These are phyloP conservation scores for Globisporangium sylvaticum DNA, from an alignment of 352 stramenopile genomes.

Conservation along the genomic window DNA sequence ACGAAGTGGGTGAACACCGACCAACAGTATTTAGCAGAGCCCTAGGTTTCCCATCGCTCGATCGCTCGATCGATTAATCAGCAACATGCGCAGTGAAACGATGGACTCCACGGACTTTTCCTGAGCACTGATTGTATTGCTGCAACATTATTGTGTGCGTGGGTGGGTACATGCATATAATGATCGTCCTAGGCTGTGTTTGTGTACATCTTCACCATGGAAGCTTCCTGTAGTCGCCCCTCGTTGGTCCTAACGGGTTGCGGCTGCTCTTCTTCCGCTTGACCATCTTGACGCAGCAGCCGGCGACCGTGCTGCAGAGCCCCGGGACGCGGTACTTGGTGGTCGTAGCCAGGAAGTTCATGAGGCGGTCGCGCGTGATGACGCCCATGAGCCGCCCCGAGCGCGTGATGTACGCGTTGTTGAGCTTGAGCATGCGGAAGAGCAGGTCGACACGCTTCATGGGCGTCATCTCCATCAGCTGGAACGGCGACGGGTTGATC, in stretches of 20 bases:
- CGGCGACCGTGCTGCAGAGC: conserved; percentile 36
- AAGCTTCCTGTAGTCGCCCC: conserved; percentile 8
- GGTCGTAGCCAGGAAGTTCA: conserved; percentile 75
- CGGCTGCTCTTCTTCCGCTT: conserved; percentile 2
- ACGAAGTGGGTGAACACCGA: too few relatives aligned
- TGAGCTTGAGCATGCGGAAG: conserved; percentile 89
- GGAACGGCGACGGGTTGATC: conserved; percentile 74
- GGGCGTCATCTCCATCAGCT: conserved; percentile 81
- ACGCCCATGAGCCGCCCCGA: conserved; percentile 73
- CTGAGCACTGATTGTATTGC: too few relatives aligned
- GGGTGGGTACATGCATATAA: too few relatives aligned
- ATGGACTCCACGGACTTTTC: too few relatives aligned
- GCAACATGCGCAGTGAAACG: too few relatives aligned
- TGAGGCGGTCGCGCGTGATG: conserved; percentile 74
- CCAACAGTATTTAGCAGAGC: neutral
- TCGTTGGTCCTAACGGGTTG: neutral
- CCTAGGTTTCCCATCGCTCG: too few relatives aligned
- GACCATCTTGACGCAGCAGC: conserved; percentile 15
- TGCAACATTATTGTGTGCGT: too few relatives aligned
- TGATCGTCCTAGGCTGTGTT: too few relatives aligned
- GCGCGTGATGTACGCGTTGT: conserved; percentile 84
- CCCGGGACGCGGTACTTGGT: conserved; percentile 58
- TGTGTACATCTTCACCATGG: neutral
- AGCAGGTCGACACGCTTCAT: conserved; percentile 83
- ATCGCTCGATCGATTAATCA: too few relatives aligned